phyloP scores from a whole-genome alignment of 2,329 filamentous ascomycete species.

The Phymatotrichopsis omnivora region DNA sequence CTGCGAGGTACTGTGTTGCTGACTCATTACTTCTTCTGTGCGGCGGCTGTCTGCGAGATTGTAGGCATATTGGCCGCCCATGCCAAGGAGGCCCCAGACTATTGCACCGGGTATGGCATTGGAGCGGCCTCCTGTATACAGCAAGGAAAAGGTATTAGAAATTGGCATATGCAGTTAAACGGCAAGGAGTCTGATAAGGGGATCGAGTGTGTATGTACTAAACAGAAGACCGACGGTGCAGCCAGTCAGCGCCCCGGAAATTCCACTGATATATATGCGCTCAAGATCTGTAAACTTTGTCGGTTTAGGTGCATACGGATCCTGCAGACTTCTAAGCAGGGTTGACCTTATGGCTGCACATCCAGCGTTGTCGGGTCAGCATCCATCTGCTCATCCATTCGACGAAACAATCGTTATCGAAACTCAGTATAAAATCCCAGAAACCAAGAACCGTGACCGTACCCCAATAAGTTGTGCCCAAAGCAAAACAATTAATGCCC shows the following conservation, averaged over 20 bases:
- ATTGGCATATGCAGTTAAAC: background rate
- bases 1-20: slow-evolving; percentile 32
- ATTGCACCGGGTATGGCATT: slow-evolving; percentile 24
- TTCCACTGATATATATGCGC: slow-evolving; percentile 22
- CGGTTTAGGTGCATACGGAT: slow-evolving; percentile 9
- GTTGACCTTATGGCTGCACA: slow-evolving; percentile 17
- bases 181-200: background rate
- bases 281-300: no score
- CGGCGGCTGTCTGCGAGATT: slow-evolving; percentile 31
- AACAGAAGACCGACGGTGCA: slow-evolving; percentile 22
- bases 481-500: slow-evolving; percentile 69
- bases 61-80: slow-evolving; percentile 23
- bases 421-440: slow-evolving; percentile 2
- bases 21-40: slow-evolving; percentile 38
- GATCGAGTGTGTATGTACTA: slow-evolving; percentile 12
- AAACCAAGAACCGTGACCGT: slow-evolving; percentile 24
- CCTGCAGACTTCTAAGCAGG: slow-evolving; percentile 18
- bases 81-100: slow-evolving; percentile 25
- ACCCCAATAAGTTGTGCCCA: slow-evolving; percentile 71
- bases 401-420: no score
- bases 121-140: slow-evolving; percentile 18
- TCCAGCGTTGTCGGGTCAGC: no score
- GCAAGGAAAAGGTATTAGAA: slow-evolving; percentile 4
- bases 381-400: no score
- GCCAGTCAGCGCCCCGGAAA: slow-evolving; percentile 24